These are phyloP conservation scores for Aspergillus ustus DNA, from an alignment of 2,329 filamentous ascomycete species.

Conservation along the genomic window DNA sequence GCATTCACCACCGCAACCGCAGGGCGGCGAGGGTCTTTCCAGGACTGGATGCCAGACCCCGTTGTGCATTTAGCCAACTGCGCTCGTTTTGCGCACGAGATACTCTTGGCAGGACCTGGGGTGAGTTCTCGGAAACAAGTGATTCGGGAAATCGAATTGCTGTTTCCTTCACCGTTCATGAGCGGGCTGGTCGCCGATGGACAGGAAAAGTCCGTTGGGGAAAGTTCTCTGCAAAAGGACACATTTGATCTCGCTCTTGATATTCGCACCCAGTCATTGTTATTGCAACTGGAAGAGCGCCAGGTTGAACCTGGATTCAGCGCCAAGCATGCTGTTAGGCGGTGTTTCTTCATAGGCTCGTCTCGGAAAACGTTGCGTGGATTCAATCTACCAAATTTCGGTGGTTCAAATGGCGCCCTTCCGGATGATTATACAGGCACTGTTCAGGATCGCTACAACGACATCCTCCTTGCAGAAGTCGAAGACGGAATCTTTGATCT, in stretches of 20 bases:
- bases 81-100: constrained; percentile 44
- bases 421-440: constrained; percentile 38
- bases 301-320: constrained; percentile 40
- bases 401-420: constrained; percentile 44
- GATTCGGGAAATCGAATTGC: constrained; percentile 38
- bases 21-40: constrained; percentile 19
- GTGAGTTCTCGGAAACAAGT: constrained; percentile 24
- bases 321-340: constrained; percentile 44
- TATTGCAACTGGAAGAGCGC: constrained; percentile 46
- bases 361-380: constrained; percentile 32
- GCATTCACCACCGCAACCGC: constrained; percentile 35
- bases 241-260: constrained; percentile 58
- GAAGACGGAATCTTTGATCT: constrained; percentile 47
- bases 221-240: constrained; percentile 45
- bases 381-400: constrained; percentile 38
- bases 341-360: constrained; percentile 46
- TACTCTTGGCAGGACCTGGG: constrained; percentile 38
- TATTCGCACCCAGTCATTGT: constrained; percentile 60
- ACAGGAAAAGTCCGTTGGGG: constrained; percentile 31
- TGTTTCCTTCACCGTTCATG: constrained; percentile 43
- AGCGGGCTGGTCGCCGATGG: constrained; percentile 28
- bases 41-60: constrained; percentile 40
- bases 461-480: constrained; percentile 45
- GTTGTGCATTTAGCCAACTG: constrained; percentile 52
- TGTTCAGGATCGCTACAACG: constrained; percentile 44